Base-by-base conservation (phyloP, 768 basidiomycete species). In the Rhizopogon vinicolor region DNA sequence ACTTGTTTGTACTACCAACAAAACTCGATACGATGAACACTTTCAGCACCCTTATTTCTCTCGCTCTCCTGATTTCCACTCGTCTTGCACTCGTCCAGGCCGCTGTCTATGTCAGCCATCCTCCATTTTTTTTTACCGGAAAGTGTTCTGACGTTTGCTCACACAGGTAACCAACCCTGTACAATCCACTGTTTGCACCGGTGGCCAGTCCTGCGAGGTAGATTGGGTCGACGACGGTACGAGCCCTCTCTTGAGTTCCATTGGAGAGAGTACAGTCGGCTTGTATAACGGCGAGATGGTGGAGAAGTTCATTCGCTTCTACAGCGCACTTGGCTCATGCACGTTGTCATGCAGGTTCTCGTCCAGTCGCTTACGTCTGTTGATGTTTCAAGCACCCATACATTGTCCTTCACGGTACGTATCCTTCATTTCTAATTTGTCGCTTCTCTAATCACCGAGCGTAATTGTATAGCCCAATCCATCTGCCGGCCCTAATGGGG, bases 201-300 rank as follows among this genome's bases (percentile, higher is more conserved):
- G 73, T 25, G 84, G 82, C 10, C 66, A 81, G 58, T 57, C 77
- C 6, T 87, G 84, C 68, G 67, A 64, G 0, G 75, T 89, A 7
- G 54, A 73, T 44, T 91, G 87, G 87, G 56, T 81, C 1, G 88
- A 91, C 53, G 74, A 91, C 58, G 87, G 87, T 16, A 40, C 57
- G 9, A 39, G 53, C 1, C 88, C 89, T 3, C 65, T 81, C 16
- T 58, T 80, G n/a, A 41, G 70, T 6, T 55, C 62, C 35, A 77
- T 89, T 46, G 86, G 86, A 3, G 65, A 78, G 0, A 77, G 79
- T 50, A 69, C 71, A 3, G 76, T 86, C 51, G 84, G 74, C 1
- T 68, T 91, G 33, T 90, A 80, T 58, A 76, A 75, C n/a, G 84
- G 83, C 8, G 64, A 78, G 7, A 65, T 74, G 69, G 86, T 85